These are phyloP conservation scores for Myxozyma mucilagina DNA, from an alignment of 805 yeast species.

Conservation along the genomic window DNA sequence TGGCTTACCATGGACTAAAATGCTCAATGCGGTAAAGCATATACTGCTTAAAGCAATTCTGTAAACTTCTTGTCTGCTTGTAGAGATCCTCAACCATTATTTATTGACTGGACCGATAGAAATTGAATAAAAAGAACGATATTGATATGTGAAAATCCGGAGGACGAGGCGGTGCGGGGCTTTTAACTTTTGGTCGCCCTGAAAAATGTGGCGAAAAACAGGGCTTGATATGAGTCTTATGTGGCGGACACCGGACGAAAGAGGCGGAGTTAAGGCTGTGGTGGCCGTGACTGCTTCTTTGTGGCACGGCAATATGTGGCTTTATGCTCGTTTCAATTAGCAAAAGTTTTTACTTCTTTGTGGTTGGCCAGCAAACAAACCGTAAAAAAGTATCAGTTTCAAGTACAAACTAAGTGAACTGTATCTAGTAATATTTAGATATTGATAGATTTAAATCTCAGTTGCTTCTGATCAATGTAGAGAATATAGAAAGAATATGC, in stretches of 20 bases:
- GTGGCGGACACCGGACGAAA: neutral
- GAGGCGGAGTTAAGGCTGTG: slow-evolving; percentile 5
- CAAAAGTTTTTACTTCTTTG: neutral
- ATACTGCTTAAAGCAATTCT: neutral
- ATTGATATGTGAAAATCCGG: neutral
- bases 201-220: slow-evolving; percentile 3
- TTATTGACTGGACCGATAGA: neutral
- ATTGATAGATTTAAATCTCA: too few species aligned
- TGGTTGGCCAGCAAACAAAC: neutral
- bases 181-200: neutral
- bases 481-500: too few species aligned
- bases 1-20: slow-evolving; percentile 35
- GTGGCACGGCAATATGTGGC: neutral
- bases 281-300: slow-evolving; percentile 8
- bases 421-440: too few species aligned
- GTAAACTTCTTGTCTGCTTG: neutral
- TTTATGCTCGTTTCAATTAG: neutral
- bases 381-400: too few species aligned
- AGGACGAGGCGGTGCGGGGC: slow-evolving; percentile 11
- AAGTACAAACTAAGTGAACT: too few species aligned
- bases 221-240: neutral
- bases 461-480: too few species aligned
- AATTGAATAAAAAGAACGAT: neutral
- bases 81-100: neutral
- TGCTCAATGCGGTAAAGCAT: slow-evolving; percentile 32